Evolutionary conservation across 805 yeast species (phyloP), one percentile per base, ranked within the genome.

Genomic region (Candida xiaguanensis): DNA sequence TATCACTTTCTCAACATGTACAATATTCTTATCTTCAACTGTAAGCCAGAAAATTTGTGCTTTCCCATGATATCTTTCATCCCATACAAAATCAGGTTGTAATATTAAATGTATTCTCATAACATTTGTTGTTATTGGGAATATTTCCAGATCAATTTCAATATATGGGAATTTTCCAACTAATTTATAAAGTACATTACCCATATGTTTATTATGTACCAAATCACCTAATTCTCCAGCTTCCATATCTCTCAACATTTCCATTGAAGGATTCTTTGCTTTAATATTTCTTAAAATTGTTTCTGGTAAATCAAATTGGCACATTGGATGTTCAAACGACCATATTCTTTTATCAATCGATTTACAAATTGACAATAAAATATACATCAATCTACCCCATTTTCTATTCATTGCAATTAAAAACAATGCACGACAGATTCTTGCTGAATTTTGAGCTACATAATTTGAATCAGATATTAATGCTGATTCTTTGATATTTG

Each of bases 361-460:
- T 49, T 89, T 87, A 58, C 97, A 91, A 15, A 93, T 69, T 6
- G 87, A 75, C 20, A 93, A 64, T 75, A 90, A 74, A 5, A 83
- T 75, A 40, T 80, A 77, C 36, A 93, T 74, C 45, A 89, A 80
- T 5, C 65, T 59, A 1, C 98, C 96, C 99, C 99, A 93, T 42
- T 95, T 70, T 49, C 99, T 71, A 53, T 87, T 85, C 25, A 93
- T 67, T 26, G 95, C 95, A 45, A 93, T 80, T 45, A 90, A 64
- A 50, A 93, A 89, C 35, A 95, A 67, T 0, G 99, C 96, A 18
- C 98, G 77, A 48, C 95, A 79, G 24, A 93, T 91, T 68, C 99
- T 80, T 1, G 91, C 88, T 3, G 97, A 77, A 53, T 93, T 93
- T 53, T 93, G 99, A 1, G 98, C 97, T 41, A 93, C 95, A 57